Conservation (phyloP, 805 yeast genomes). For the Yarrowia deformans region DNA sequence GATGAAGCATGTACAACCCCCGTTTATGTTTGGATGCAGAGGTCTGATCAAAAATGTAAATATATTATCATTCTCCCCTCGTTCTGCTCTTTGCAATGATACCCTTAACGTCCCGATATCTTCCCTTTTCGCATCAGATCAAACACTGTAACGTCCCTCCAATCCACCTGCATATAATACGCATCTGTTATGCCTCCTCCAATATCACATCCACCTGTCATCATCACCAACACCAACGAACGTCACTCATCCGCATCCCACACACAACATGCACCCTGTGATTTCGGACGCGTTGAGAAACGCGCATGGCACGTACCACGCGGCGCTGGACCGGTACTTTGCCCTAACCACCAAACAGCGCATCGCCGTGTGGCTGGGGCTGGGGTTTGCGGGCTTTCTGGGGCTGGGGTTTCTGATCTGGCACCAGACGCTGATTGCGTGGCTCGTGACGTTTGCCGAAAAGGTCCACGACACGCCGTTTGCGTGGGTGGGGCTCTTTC, state of each 20-base stretch:
- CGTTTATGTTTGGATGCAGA: no score
- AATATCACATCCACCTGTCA: background rate
- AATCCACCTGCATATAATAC: conserved; percentile 1
- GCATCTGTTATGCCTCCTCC: background rate
- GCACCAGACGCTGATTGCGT: conserved; percentile 49
- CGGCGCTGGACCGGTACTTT: conserved; percentile 36
- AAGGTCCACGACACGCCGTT: conserved; percentile 48
- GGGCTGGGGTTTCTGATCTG: conserved; percentile 48
- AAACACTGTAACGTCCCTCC: no score
- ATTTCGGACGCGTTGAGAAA: conserved; percentile 36
- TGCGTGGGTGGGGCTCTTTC: conserved; percentile 55
- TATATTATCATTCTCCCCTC: background rate
- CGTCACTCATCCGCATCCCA: no score
- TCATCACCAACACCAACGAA: no score
- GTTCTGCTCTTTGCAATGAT: background rate
- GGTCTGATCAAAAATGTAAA: background rate
- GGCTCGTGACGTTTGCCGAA: conserved; percentile 48
- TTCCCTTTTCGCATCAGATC: no score
- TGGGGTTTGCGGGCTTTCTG: conserved; percentile 28
- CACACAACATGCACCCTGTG: conserved; percentile 27
- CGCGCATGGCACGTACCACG: conserved; percentile 37
- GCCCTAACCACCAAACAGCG: conserved; percentile 40
- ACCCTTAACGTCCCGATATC: background rate
- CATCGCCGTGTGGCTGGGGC: conserved; percentile 40
- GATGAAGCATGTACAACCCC: no score